Evolutionary conservation across 2,329 filamentous ascomycete species (phyloP), one percentile per base, ranked within the genome.

Genomic region (Phialophora expanda): DNA sequence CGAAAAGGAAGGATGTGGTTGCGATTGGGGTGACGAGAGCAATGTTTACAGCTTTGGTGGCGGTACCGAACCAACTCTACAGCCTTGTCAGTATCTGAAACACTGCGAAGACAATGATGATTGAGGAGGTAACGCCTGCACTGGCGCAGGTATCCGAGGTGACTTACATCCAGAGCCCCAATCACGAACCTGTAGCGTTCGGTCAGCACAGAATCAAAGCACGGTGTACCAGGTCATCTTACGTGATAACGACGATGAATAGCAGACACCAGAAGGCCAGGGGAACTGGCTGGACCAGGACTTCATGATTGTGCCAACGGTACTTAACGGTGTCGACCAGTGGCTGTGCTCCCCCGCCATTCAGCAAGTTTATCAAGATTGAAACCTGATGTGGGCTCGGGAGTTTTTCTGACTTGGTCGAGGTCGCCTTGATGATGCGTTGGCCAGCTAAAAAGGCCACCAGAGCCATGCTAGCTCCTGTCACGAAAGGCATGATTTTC

Each of bases 401-500:
- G 22, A 67, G 34, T 17, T 55, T 56, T 44, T 59, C 51, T 28
- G 62, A 61, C 41, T 67, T 54, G 38, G 24, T 51, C 20, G 32
- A 61, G 11, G 69, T 68, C 9, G 62, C 62, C 24, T 66, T 51
- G 41, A 70, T 62, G 41, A 69, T 69, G 44, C 61, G 69, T 50
- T 60, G 65, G 30, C 62, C 67, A 1, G 67, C 67, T 30, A 69
- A 68, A 30, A 69, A 69, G n/a, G 62, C 66, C 4, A 69, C 60
- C 22, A 69, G 54, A 48, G 68, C 61, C 68, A 70, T 70, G 14
- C 57, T 61, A 8, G 57, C 62, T 17, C 66, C 58, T 20, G 67
- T 67, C 30, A 70, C 58, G 41, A 67, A 70, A 1, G 68, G 68
- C 14, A 70, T 69, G n/a, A 70, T 30, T 34, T 70, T 70, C 30